Evolutionary conservation across 176 grass and related monocot genomes (phyloP).

Genomic region (Triticum aestivum): DNA sequence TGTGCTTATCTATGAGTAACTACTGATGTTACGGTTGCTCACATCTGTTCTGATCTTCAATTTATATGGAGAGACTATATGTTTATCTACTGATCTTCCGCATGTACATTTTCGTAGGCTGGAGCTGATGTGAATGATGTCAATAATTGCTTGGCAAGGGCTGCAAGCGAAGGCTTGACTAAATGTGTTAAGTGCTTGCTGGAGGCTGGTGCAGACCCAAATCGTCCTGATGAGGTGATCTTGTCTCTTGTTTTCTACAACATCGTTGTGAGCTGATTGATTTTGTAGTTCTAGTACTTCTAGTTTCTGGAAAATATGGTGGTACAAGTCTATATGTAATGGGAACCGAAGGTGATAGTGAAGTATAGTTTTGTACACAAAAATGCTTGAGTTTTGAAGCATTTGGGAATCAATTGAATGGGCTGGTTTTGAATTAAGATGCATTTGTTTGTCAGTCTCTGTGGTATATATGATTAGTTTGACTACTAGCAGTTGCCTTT

Average conservation of each 20-base stretch:
- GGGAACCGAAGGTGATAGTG: not conserved
- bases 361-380: not conserved
- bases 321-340: not conserved
- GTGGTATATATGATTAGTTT: not conserved
- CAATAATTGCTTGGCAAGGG: not conserved
- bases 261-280: not conserved
- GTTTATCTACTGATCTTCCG: not conserved
- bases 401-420: not conserved
- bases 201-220: slow-evolving; percentile 4
- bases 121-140: slow-evolving; percentile 9
- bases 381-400: not conserved
- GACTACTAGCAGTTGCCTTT: not conserved
- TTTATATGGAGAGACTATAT: not conserved
- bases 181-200: not conserved
- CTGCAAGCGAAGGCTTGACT: not conserved
- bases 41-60: not conserved
- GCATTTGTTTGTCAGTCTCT: not conserved
- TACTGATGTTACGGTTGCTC: not conserved
- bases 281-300: not conserved
- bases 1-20: not conserved
- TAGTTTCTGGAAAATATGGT: not conserved
- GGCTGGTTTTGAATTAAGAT: not conserved
- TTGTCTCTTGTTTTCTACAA: not conserved
- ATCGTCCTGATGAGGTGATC: not conserved
- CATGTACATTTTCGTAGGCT: not conserved